A percentile compares a stretch with the other conserved stretches of the same genome.
These are phyloP conservation scores for Calvatia gigantea DNA, from an alignment of 768 basidiomycete species.

Conservation along the genomic window DNA sequence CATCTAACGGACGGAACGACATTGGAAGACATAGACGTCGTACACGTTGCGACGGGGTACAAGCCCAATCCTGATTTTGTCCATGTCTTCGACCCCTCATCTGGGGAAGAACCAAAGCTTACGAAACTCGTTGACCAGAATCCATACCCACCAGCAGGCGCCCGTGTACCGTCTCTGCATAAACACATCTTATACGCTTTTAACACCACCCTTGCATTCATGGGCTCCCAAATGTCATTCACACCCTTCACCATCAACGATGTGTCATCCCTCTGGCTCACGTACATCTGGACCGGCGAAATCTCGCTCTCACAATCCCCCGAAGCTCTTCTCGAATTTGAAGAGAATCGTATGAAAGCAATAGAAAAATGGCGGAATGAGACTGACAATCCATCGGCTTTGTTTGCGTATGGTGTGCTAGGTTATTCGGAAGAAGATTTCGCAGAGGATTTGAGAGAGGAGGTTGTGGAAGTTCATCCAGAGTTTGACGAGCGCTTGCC, in stretches of 20 bases:
- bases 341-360: slow-evolving; percentile 29
- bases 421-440: slow-evolving; percentile 31
- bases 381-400: slow-evolving; percentile 26
- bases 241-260: slow-evolving; percentile 49
- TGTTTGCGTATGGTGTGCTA: slow-evolving; percentile 35
- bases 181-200: slow-evolving; percentile 42
- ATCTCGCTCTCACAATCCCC: slow-evolving; percentile 34
- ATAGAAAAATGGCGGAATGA: slow-evolving; percentile 19
- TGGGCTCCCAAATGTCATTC: slow-evolving; percentile 37
- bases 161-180: slow-evolving; percentile 41
- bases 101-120: slow-evolving; percentile 13
- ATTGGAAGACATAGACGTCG: slow-evolving; percentile 37
- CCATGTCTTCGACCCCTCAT: slow-evolving; percentile 25
- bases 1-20: slow-evolving; percentile 33
- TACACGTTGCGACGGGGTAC: slow-evolving; percentile 48
- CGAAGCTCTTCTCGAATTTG: slow-evolving; percentile 30
- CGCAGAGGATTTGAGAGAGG: slow-evolving; percentile 30
- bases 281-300: slow-evolving; percentile 34
- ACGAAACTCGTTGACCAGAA: slow-evolving; percentile 25
- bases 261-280: slow-evolving; percentile 46
- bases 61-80: slow-evolving; percentile 38
- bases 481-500: slow-evolving; percentile 28
- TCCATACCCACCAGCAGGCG: slow-evolving; percentile 20
- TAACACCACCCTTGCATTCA: slow-evolving; percentile 45
- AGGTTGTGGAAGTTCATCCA: slow-evolving; percentile 26